Evolutionary conservation across 1,284 basidiomycete species (phyloP).

Genomic region (Trichosporon sp.): DNA sequence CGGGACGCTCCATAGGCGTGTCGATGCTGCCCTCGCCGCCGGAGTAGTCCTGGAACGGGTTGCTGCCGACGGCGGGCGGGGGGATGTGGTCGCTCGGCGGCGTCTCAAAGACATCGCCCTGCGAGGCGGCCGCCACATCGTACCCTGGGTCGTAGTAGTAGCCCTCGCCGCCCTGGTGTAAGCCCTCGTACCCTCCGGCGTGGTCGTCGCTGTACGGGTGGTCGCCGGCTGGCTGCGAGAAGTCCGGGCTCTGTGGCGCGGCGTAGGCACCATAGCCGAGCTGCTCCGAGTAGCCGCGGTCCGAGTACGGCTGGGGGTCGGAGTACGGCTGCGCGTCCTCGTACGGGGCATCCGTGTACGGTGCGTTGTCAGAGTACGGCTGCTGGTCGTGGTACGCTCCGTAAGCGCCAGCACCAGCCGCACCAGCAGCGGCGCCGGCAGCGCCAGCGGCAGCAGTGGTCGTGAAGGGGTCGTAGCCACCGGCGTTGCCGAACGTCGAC

Average conservation of each 20-base stretch:
- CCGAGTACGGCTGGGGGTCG: neutral
- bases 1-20: conserved; percentile 27
- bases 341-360: neutral
- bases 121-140: neutral
- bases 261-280: conserved; percentile 9
- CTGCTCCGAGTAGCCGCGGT: conserved; percentile 10
- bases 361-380: neutral
- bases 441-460: conserved; percentile 8
- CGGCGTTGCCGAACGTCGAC: conserved; percentile 36
- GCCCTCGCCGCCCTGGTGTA: conserved; percentile 22
- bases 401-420: conserved; percentile 19
- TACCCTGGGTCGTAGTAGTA: conserved; percentile 43
- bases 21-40: conserved; percentile 26
- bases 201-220: conserved; percentile 12
- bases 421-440: conserved; percentile 19
- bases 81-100: neutral
- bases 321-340: neutral
- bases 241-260: neutral
- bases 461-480: conserved; percentile 46
- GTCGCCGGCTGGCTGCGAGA: conserved; percentile 2
- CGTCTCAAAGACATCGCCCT: neutral
- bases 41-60: conserved; percentile 23
- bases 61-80: conserved; percentile 9
- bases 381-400: neutral
- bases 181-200: conserved; percentile 10